Base-by-base conservation (phyloP, 208 protist species). In the Crithidia thermophila region DNA sequence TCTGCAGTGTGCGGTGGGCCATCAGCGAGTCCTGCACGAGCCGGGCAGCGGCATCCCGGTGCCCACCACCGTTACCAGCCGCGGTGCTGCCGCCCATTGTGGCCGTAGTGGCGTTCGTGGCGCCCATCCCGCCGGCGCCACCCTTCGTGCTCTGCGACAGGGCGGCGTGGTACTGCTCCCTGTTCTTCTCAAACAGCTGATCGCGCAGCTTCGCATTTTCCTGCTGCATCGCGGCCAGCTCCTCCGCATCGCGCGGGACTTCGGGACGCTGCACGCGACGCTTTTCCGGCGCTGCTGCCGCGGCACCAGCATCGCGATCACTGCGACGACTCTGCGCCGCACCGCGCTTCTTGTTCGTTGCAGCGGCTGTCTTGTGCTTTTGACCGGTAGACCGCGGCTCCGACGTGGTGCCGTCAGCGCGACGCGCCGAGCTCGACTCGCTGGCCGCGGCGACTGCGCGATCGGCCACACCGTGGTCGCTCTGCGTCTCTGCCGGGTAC, bases 181-280 rank as follows among this genome's bases (percentile, higher is more conserved):
- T 52, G 47, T 82, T 77, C 40, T 71, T 60, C 65, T 72, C 51
- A 36, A 72, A 82, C 31, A 85, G 52, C 20, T 74, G 53, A 6
- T 88, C 82, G n/a, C 75, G 75, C 59, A 88, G 56, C 40, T 34
- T 37, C 28, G 73, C 71, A 47, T 88, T 88, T 25, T 84, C 75
- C 14, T 51, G 52, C 53, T 78, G 65, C 75, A 88, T 75, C 36
- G 28, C 52, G 33, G 55, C 63, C 60, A 88, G 67, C 71, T 88
- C 74, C 53, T 82, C 78, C 18, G 71, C 71, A 21, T 52, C 80
- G 10, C 50, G 63, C 18, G 82, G 82, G 8, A 82, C 61, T 13
- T 66, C 34, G 5, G 73, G 58, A 9, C 53, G 62, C 28, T 59
- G 45, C 30, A 72, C 28, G 21, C 40, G 46, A 4, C 18, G 28